Percentiles rank a stretch among this genome's conserved stretches.
phyloP scores from a whole-genome alignment of 2,329 filamentous ascomycete species.

The Trichoderma aggressivum region DNA sequence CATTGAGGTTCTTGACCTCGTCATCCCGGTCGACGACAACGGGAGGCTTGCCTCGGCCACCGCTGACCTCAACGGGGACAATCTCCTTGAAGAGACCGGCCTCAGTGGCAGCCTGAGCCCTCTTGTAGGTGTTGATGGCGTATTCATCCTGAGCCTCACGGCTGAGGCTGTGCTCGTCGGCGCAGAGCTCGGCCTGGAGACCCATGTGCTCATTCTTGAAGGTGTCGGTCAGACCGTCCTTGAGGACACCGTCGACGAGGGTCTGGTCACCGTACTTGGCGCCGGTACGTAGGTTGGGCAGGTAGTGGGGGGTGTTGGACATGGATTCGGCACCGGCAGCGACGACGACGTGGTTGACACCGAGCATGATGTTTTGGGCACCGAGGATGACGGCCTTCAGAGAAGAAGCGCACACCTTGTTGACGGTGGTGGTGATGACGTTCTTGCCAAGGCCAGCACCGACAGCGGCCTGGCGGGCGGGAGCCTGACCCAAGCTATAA shows the following conservation, averaged over 20 bases:
- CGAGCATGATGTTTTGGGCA: constrained; percentile 95
- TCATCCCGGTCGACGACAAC: constrained; percentile 82
- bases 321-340: constrained; percentile 97
- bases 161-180: constrained; percentile 73
- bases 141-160: constrained; percentile 92
- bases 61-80: constrained; percentile 80
- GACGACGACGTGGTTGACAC: constrained; percentile 87
- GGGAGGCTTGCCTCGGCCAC: constrained; percentile 84
- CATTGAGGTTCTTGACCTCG: constrained; percentile 91
- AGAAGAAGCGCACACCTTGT: constrained; percentile 97
- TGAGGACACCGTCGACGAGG: constrained; percentile 85
- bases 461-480: constrained; percentile 90
- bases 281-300: constrained; percentile 79
- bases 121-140: constrained; percentile 91
- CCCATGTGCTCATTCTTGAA: constrained; percentile 99
- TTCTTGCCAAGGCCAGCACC: constrained; percentile 78
- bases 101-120: constrained; percentile 81
- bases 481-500: constrained; percentile 84
- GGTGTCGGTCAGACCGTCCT: constrained; percentile 91
- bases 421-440: constrained; percentile 86
- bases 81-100: constrained; percentile 87
- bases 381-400: constrained; percentile 93
- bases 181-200: constrained; percentile 86
- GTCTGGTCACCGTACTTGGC: constrained; percentile 92
- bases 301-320: constrained; percentile 97